Evolutionary conservation across 331 rosid genomes (phyloP), one percentile per base, ranked within the genome.

Genomic region (Acacia pycnantha): DNA sequence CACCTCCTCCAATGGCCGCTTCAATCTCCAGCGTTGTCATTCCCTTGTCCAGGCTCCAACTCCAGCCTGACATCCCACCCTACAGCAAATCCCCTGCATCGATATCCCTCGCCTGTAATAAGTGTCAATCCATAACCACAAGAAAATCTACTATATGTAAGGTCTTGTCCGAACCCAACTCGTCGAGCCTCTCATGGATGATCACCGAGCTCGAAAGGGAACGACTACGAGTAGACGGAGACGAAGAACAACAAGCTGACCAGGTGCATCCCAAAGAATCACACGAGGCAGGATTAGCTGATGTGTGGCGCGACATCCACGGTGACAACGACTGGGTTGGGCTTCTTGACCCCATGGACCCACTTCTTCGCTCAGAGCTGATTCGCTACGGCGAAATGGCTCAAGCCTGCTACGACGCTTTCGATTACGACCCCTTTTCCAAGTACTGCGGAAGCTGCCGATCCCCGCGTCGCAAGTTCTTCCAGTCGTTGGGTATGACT

Each of bases 371-470:
- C 2, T 77, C 85, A 0, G 97, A 94, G 70, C 84, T 94, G 2
- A 88, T 94, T 80, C 91, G 97, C 10, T 92, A 92, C 71, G 98
- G 98, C 22, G 98, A 94, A 61, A 92, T 92, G 97, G 97, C 98
- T 16, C 98, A 94, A 73, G 88, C 96, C 41, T 92, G 97, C 79
- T 94, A 94, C 87, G 98, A 94, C 81, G 98, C 93, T 24, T 94
- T 94, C 83, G 95, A 94, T 76, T 92, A 88, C 88, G 98, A 94
- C 82, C 91, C 96, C 0, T 94, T 92, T 59, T 94, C 97, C 19
- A 92, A 86, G 69, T 91, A 90, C 89, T 94, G 97, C 85, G 98
- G 98, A 0, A 88, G 92, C 84, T 94, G 97, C 82, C 75, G 95
- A 10, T 94, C 88, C 94, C 70, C 79, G 6, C 88, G 84, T 40